Evolutionary conservation across 2,329 filamentous ascomycete species (phyloP).

Genomic region (Keithomyces neogunnii): DNA sequence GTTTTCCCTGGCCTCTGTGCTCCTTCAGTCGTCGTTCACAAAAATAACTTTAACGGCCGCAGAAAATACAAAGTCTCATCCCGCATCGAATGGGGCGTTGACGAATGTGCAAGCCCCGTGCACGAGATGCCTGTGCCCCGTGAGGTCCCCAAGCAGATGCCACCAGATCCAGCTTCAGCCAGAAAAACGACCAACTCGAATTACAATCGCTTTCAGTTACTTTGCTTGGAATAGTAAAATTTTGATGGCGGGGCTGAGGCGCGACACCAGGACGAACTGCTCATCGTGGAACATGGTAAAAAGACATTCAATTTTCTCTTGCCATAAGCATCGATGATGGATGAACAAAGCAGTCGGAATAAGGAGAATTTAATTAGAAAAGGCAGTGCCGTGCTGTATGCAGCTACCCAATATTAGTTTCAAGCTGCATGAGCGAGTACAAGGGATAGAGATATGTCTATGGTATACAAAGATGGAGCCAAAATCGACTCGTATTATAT

Average conservation of each 20-base stretch:
- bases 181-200: conserved; percentile 30
- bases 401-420: background rate
- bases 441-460: background rate
- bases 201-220: conserved; percentile 54
- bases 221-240: conserved; percentile 35
- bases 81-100: conserved; percentile 61
- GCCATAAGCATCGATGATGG: background rate
- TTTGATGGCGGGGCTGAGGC: background rate
- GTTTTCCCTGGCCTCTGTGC: background rate
- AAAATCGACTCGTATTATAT: background rate
- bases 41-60: conserved; percentile 3
- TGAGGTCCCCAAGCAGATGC: conserved; percentile 10
- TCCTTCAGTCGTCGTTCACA: background rate
- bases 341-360: background rate
- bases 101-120: conserved; percentile 62
- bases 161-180: conserved; percentile 11
- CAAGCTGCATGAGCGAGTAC: background rate
- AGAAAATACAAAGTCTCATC: conserved; percentile 56
- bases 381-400: background rate
- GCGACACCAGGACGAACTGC: background rate
- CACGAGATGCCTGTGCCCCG: conserved; percentile 15
- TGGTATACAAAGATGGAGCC: background rate
- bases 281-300: background rate
- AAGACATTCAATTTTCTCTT: background rate
- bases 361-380: background rate